Base-by-base conservation (phyloP, 495 filamentous ascomycete genomes). In the Penicillium cinerascens region DNA sequence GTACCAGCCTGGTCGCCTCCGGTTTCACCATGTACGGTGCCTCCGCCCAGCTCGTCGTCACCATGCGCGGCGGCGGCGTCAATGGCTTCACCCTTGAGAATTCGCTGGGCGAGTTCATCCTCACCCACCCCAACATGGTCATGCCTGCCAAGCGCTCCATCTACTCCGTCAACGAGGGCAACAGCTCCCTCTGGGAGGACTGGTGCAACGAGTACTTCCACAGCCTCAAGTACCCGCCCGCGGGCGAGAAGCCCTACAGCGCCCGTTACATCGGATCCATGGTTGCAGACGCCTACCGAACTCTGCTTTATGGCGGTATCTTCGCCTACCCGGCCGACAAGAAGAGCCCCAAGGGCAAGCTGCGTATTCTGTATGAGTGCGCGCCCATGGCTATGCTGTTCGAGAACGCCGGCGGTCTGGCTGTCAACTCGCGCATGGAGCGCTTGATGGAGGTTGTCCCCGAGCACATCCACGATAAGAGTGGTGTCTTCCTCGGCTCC, bases 1-100 rank as follows among this genome's bases (percentile, higher is more conserved):
- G 95, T 35, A 89, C 89, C 2, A 89, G 95, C 69, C 82, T 97
- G 26, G 85, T 97, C 25, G 93, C 95, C 18, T 86, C 89, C 4
- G 93, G 93, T 2, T 98, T 98, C 78, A 98, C 93, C 69, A 98
- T 98, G 93, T 98, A 98, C 72, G 93, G 93, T 63, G 93, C 93
- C 58, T 96, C 91, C 20, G 87, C 93, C 6, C 92, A 97, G 72
- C 78, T 98, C 46, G 93, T 98, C 48, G 87, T 98, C 69, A 98
- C 93, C 38, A 97, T 98, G 91, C 88, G 86, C 68, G 89, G 88
- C 49, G 91, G 93, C 40, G 80, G 69, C 49, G 93, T 98, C 73
- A 96, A 97, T 70, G 93, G 92, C 51, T 98, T 97, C 77, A 98
- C 93, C 21, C 81, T 98, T 63, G 93, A 98, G 73, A 92, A 89